phyloP scores from a whole-genome alignment of 768 basidiomycete species.

The Tricholoma flavovirens region DNA sequence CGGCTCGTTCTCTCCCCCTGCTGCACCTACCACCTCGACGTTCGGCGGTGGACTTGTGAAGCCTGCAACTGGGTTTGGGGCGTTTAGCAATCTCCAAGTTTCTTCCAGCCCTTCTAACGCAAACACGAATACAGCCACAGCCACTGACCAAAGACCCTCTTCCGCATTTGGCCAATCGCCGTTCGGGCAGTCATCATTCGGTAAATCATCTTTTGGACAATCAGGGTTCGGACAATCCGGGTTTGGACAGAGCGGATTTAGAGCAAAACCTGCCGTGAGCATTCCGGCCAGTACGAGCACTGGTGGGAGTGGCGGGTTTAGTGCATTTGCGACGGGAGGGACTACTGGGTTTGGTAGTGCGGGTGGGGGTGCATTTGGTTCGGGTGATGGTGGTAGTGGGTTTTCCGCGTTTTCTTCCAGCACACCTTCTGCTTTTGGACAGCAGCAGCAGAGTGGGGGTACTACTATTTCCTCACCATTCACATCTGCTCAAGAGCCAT shows the following conservation, averaged over 20 bases:
- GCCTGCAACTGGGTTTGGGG: slow-evolving; percentile 40
- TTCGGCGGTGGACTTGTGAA: slow-evolving; percentile 27
- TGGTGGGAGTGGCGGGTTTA: slow-evolving; percentile 26
- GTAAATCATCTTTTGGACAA: not conserved
- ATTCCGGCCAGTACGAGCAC: slow-evolving; percentile 11
- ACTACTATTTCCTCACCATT: not conserved
- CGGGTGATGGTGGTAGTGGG: not conserved
- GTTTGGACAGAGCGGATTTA: slow-evolving; percentile 23
- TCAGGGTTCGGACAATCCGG: slow-evolving; percentile 31
- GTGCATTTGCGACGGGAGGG: slow-evolving; percentile 19
- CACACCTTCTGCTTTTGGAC: not conserved
- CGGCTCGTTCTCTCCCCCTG: slow-evolving; percentile 27
- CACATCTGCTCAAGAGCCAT: not conserved
- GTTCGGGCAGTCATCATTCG: slow-evolving; percentile 2
- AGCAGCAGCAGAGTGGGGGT: not conserved
- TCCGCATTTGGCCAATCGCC: slow-evolving; percentile 18
- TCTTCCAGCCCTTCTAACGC: slow-evolving; percentile 3
- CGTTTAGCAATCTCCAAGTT: slow-evolving; percentile 30
- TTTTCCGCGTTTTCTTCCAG: not conserved
- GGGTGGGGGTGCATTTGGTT: not conserved
- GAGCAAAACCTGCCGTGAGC: slow-evolving; percentile 20
- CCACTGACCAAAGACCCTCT: slow-evolving; percentile 2
- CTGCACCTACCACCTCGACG: slow-evolving; percentile 19
- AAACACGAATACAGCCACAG: slow-evolving; percentile 2
- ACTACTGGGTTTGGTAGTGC: slow-evolving; percentile 9